Evolutionary conservation across 2,329 filamentous ascomycete genomes (phyloP).

Genomic region (Aspergillus sclerotialis): DNA sequence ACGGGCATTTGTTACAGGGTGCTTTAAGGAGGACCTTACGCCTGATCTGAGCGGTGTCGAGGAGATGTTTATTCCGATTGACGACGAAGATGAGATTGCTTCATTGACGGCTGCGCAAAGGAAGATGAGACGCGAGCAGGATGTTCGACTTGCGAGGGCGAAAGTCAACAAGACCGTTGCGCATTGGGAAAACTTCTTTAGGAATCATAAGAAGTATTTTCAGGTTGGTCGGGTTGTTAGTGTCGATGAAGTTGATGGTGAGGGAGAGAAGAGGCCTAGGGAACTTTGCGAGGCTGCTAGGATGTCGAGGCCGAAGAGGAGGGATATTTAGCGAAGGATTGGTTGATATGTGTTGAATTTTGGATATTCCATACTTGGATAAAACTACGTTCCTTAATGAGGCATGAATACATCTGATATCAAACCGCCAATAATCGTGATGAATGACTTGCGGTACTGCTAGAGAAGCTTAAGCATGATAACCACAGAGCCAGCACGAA

Average conservation of each 20-base stretch:
- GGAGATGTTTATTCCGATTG: constrained; percentile 67
- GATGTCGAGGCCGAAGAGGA: constrained; percentile 54
- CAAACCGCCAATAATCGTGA: too few relatives aligned
- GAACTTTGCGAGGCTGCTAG: constrained; percentile 65
- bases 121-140: constrained; percentile 53
- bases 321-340: constrained; percentile 17
- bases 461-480: too few relatives aligned
- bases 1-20: constrained; percentile 85
- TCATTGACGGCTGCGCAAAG: constrained; percentile 30
- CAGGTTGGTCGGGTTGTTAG: constrained; percentile 67
- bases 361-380: constrained; percentile 15
- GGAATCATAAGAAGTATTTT: constrained; percentile 70
- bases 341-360: neutral
- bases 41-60: constrained; percentile 82
- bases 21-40: constrained; percentile 78
- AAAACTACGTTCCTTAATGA: constrained; percentile 19
- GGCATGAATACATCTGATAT: too few relatives aligned
- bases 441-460: too few relatives aligned
- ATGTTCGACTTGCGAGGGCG: constrained; percentile 57
- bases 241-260: constrained; percentile 21
- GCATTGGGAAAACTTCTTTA: constrained; percentile 82
- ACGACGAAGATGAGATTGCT: constrained; percentile 47
- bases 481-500: too few relatives aligned
- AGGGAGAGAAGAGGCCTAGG: constrained; percentile 46
- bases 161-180: constrained; percentile 61